Conservation (phyloP, 108 stramenopile species). For the Stephanodiscus minutulus region DNA sequence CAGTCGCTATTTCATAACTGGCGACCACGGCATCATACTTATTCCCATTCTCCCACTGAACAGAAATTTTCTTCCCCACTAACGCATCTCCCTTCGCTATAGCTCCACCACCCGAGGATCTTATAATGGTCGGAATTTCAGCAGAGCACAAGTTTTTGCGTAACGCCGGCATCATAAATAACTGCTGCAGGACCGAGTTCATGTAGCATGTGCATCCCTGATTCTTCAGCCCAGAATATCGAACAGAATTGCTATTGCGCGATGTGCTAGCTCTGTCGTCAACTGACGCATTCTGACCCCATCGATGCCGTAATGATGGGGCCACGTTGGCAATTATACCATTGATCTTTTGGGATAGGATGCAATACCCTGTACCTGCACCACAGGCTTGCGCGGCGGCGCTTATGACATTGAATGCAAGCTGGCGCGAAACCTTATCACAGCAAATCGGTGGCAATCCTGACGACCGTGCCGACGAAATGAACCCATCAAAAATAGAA, state of each 20-base stretch:
- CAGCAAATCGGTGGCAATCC: conserved; percentile 76
- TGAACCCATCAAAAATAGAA: conserved; percentile 84
- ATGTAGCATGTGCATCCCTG: conserved; percentile 99
- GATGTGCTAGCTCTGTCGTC: conserved; percentile 44
- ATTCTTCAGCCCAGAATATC: conserved; percentile 91
- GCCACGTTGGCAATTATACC: conserved; percentile 64
- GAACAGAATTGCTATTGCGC: conserved; percentile 55
- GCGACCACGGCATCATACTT: conserved; percentile 85
- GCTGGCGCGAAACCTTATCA: conserved; percentile 77
- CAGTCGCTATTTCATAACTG: conserved; percentile 62
- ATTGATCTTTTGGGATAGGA: conserved; percentile 62
- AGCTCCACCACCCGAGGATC: conserved; percentile 66
- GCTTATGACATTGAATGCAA: conserved; percentile 76
- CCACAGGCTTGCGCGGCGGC: conserved; percentile 70
- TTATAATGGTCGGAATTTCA: conserved; percentile 61
- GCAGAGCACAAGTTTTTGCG: conserved; percentile 81
- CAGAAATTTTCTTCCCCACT: conserved; percentile 77
- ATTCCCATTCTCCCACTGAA: conserved; percentile 87
- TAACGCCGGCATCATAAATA: conserved; percentile 96
- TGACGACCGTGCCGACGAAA: conserved; percentile 65
- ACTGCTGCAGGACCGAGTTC: conserved; percentile 95
- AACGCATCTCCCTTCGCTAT: conserved; percentile 67
- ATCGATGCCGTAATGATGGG: conserved; percentile 74
- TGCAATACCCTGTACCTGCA: conserved; percentile 62
- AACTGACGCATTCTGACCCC: conserved; percentile 60